Conservation (phyloP, 108 stramenopile species). For the Nitzschia sp. region DNA sequence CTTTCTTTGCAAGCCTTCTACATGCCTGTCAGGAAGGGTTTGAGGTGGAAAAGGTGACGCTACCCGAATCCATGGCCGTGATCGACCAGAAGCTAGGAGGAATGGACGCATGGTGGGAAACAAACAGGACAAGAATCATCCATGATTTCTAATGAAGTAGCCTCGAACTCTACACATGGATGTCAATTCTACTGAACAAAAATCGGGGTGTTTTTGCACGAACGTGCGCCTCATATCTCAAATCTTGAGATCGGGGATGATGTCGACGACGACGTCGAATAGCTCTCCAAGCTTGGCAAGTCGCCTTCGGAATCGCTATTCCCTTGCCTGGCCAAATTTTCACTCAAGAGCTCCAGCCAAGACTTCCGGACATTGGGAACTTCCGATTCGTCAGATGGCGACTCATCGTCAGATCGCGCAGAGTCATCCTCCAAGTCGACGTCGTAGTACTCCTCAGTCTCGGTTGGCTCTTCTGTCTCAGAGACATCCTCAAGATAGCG, state of each 20-base stretch:
- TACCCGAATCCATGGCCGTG: slow-evolving; percentile 54
- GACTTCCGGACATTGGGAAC: background rate
- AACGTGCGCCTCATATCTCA: too few relatives aligned
- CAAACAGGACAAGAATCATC: slow-evolving; percentile 60
- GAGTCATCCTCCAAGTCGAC: background rate
- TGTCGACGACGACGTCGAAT: background rate
- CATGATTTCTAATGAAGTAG: slow-evolving; percentile 16
- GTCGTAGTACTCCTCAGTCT: background rate
- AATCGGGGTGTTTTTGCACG: too few relatives aligned
- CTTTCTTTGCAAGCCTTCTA: slow-evolving; percentile 48
- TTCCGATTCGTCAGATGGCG: background rate
- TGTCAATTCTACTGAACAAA: too few relatives aligned
- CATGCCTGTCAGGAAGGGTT: slow-evolving; percentile 31
- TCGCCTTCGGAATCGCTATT: background rate
- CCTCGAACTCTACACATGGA: background rate
- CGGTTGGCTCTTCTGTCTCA: background rate
- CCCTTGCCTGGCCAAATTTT: slow-evolving; percentile 3
- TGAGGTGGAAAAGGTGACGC: slow-evolving; percentile 41
- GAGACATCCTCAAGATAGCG: background rate
- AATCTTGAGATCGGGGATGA: background rate
- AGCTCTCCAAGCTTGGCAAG: background rate
- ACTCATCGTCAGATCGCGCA: too few relatives aligned
- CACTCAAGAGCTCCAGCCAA: slow-evolving; percentile 1
- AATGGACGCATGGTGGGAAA: slow-evolving; percentile 66
- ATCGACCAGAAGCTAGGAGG: slow-evolving; percentile 47